phyloP scores from a whole-genome alignment of 257 asterid species.

The Salvia rosmarinus region DNA sequence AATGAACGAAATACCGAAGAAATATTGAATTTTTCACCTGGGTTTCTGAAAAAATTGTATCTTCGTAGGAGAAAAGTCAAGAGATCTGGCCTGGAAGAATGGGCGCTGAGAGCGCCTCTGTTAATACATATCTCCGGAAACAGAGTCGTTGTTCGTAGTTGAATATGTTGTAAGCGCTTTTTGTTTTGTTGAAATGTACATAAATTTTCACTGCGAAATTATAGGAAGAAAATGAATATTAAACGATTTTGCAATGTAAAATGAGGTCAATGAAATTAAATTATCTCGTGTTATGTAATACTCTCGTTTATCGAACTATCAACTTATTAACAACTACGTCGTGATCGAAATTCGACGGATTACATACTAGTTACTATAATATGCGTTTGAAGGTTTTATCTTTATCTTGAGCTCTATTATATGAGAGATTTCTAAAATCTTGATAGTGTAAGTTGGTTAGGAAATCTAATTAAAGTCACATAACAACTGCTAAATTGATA shows the following conservation, averaged over 20 bases:
- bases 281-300: too few relatives aligned
- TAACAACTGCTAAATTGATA: background rate
- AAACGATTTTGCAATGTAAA: background rate
- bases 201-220: background rate
- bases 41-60: background rate
- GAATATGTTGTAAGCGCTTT: conserved; percentile 21
- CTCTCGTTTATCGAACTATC: too few relatives aligned
- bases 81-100: conserved; percentile 57
- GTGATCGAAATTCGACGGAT: too few relatives aligned
- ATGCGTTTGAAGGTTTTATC: too few relatives aligned
- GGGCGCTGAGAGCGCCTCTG: conserved; percentile 33
- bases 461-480: background rate
- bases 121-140: conserved; percentile 23
- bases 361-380: too few relatives aligned
- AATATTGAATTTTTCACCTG: conserved; percentile 32
- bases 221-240: background rate
- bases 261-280: background rate
- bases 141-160: conserved; percentile 24
- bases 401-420: too few relatives aligned
- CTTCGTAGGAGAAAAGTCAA: conserved; percentile 39
- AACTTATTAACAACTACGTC: too few relatives aligned
- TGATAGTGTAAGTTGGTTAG: too few relatives aligned
- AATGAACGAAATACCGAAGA: background rate
- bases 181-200: conserved; percentile 20
- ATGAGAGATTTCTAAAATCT: too few relatives aligned